Evolutionary conservation across 2,329 filamentous ascomycete genomes (phyloP), one percentile per base, ranked within the genome.

Genomic region (Ceratocystis cubensis): DNA sequence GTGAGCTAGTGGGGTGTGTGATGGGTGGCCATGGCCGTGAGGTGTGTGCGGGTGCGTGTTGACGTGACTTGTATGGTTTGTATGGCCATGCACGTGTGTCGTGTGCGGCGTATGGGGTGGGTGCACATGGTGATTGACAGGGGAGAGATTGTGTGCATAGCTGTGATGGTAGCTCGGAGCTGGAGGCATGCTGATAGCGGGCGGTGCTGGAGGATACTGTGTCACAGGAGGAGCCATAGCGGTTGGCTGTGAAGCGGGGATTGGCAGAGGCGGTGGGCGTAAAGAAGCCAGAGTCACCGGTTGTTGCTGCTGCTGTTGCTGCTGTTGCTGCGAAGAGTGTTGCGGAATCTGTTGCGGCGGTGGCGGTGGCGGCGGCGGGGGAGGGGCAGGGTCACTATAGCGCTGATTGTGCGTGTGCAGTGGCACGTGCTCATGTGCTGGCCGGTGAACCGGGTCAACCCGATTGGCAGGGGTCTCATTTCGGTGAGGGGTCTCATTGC

Each of bases 141-240:
- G 50, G 37, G 66, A 45, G 8, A 64, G 61, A 7, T 65, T 44
- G 10, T 53, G 61, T 33, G 59, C 30, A 4, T 28, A 61, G 25
- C 61, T 45, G 37, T 68, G 64, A 56, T 66, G 64, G 44, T 64
- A 64, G 44, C 50, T 59, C 17, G 75, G 71, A 4, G 75, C 73
- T 5, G 74, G 73, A 6, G 65, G 73, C 17, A 75, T 75, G 65
- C 76, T 77, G 67, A 69, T 71, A 68, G 74, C 76, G 5, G 72
- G 75, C 69, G 77, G 46, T 20, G 59, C 28, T 5, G 53, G 64
- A n/a, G 64, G 33, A 59, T 61, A 44, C 28, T 59, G 48, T 70
- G 74, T 20, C 69, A 66, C 65, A 71, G 73, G 44, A 15, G 63
- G 48, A 45, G 56, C 59, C 25, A 30, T 68, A 10, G 67, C 28